Base-by-base conservation (phyloP, 2,329 filamentous ascomycete genomes). In the Paecilomyces sp. region DNA sequence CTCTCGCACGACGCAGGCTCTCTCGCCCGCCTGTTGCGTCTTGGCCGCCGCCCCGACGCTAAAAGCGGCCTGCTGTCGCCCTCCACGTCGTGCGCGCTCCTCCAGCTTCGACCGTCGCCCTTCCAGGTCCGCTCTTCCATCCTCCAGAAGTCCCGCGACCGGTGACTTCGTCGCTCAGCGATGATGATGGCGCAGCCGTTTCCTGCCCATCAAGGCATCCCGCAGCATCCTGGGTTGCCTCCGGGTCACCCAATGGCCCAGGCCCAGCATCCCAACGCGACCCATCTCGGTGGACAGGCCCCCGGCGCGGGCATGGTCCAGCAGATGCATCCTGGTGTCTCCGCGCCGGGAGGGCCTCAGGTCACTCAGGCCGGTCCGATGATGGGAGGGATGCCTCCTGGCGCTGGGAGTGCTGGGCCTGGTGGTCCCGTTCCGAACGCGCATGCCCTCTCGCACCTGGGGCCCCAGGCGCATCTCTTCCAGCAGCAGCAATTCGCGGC, bases 331-430 rank as follows among this genome's bases (percentile, higher is more conserved):
- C 83, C 82, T 57, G 83, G 83, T 58, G 84, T 85, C 41, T 85
- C 85, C 57, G 82, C 79, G 31, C 82, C 83, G 28, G 79, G 79
- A 63, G 83, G 79, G 25, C 83, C 84, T 56, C 83, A 85, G 63
- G 84, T 84, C 59, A 84, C 77, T 63, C 85, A 87, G 69, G 79
- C 82, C 55, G 82, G 82, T n/a, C 83, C 83, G 25, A 86, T 87
- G 83, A 85, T 87, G 79, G 78, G 68, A 36, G 83, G 81, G 56
- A 86, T 88, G 84, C 83, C 84, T 64, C 83, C 82, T 55, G 83
- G 83, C 58, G 78, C 79, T 60, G 80, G 80, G 61, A 82, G 79
- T 33, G 78, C 79, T 62, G 79, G 79, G 34, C 77, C 78, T 61
- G 77, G 75, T n/a, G 76, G 76, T 28, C 75, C 76, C 30, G 77